Evolutionary conservation across 225 moss, liverwort and hornwort genomes (phyloP), one percentile per base, ranked within the genome.

Genomic region (Antitrichia curtipendula): DNA sequence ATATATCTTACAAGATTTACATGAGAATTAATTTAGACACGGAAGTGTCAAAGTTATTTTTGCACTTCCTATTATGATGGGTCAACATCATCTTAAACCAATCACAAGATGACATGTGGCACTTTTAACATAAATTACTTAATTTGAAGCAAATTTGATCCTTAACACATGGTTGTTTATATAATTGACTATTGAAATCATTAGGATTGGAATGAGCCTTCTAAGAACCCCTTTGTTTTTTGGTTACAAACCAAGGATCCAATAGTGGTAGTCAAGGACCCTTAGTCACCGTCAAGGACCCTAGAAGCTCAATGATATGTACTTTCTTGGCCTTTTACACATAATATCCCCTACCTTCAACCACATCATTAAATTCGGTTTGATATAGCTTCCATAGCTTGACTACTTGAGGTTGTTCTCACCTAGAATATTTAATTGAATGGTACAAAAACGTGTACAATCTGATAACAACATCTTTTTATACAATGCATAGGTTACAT

Each of bases 161-260:
- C 3, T 6, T 6, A 45, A 16, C 0, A 8, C 1, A 16, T 1
- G 9, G 3, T 3, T 0, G 0, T 9, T 2, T 71, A 16, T 71
- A 28, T 25, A 16, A 71, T n/a, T 71, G 27, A 4, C 8, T 40
- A 24, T 69, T 40, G 4, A 40, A 69, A 24, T 40, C 14, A 24
- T 40, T 41, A 15, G 15, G 3, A 70, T 25, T 41, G 3, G 14
- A 70, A 38, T 68, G 68, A 38, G 4, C 6, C 3, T 0, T 29
- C 28, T 29, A 10, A 2, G 20, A n/a, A 11, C 20, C 12, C 32
- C 0, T n/a, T n/a, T n/a, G n/a, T n/a, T n/a, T n/a, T n/a, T n/a
- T n/a, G n/a, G n/a, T n/a, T n/a, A n/a, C n/a, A n/a, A n/a, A n/a
- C n/a, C n/a, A n/a, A n/a, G n/a, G n/a, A n/a, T n/a, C n/a, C n/a